Base-by-base conservation (phyloP, 129 eudicot species). In the Silybum marianum region DNA sequence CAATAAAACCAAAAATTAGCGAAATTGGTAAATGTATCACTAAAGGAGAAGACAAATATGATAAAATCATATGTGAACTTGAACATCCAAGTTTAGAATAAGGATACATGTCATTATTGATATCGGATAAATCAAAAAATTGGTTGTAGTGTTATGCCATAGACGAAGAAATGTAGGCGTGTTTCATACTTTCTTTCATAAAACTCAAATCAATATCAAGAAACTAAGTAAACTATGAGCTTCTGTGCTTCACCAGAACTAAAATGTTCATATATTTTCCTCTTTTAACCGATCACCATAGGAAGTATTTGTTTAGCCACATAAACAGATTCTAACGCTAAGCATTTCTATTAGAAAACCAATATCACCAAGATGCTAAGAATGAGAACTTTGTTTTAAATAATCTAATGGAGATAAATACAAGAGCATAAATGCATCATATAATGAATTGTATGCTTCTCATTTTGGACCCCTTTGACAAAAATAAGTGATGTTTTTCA, bases 371-470 rank as follows among this genome's bases (percentile, higher is more conserved):
- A 65, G 28, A 21, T 65, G 28, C 69, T 65, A 65, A 65, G 30
- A 65, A 65, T 65, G 69, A 23, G 30, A 65, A 65, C 14, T 65
- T 65, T 19, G 69, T 65, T 65, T 65, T 23, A 22, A 65, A 22
- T 65, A 65, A 65, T 65, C 69, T 65, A 65, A 23, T 65, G 69
- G 30, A 21, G 69, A 21, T 32, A 39, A 46, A 21, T 8, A 82
- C 60, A 22, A 26, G 28, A 68, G 79, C 30, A 74, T 4, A 73
- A 81, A 44, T 22, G 76, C 76, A 67, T 13, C 70, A 24, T 16
- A n/a, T 9, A 67, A 78, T 78, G 42, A 72, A 78, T 13, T 78
- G 74, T 51, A 83, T 83, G 74, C 78, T 78, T 42, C 51, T 77
- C 79, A 72, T 63, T 63, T 83, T 70, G 19, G 44, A 39, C 39